These are phyloP conservation scores for Alternaria sp. DNA, from an alignment of 2,329 filamentous ascomycete species.

Conservation along the genomic window DNA sequence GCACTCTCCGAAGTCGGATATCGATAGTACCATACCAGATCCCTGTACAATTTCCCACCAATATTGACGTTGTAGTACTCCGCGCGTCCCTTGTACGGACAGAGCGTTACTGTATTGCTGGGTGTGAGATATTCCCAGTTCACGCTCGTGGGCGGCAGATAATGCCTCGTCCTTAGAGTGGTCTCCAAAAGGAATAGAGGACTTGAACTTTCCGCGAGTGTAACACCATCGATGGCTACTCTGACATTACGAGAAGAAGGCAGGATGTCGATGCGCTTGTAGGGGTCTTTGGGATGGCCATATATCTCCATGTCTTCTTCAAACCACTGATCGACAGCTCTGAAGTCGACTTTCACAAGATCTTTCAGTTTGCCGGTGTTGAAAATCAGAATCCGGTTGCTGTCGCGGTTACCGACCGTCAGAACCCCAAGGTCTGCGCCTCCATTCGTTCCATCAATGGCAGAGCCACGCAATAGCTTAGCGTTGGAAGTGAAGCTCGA, in stretches of 20 bases:
- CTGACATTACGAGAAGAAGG: slow-evolving; percentile 62
- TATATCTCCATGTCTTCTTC: slow-evolving; percentile 68
- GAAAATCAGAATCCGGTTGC: slow-evolving; percentile 40
- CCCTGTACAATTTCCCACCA: slow-evolving; percentile 54
- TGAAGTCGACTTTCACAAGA: slow-evolving; percentile 45
- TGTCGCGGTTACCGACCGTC: slow-evolving; percentile 26
- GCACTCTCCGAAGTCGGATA: slow-evolving; percentile 66
- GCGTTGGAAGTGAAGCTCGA: slow-evolving; percentile 30
- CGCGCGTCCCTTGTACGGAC: slow-evolving; percentile 73
- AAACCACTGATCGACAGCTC: slow-evolving; percentile 56
- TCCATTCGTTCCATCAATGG: slow-evolving; percentile 29
- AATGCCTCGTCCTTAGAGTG: slow-evolving; percentile 65
- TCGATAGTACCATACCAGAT: slow-evolving; percentile 70
- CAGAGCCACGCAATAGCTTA: slow-evolving; percentile 19
- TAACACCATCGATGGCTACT: slow-evolving; percentile 58
- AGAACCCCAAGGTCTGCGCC: slow-evolving; percentile 33
- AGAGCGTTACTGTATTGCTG: slow-evolving; percentile 64
- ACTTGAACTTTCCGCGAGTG: slow-evolving; percentile 56
- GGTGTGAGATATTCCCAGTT: slow-evolving; percentile 56
- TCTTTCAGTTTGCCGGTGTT: slow-evolving; percentile 28
- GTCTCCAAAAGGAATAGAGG: slow-evolving; percentile 68
- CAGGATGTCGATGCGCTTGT: slow-evolving; percentile 70
- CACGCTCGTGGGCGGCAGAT: slow-evolving; percentile 63
- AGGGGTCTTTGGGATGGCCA: slow-evolving; percentile 72
- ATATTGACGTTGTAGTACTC: slow-evolving; percentile 67